A percentile compares a stretch with the other conserved stretches of the same genome.
phyloP scores from a whole-genome alignment of 345 rosid genomes.

The Eucalyptus erythrocorys region DNA sequence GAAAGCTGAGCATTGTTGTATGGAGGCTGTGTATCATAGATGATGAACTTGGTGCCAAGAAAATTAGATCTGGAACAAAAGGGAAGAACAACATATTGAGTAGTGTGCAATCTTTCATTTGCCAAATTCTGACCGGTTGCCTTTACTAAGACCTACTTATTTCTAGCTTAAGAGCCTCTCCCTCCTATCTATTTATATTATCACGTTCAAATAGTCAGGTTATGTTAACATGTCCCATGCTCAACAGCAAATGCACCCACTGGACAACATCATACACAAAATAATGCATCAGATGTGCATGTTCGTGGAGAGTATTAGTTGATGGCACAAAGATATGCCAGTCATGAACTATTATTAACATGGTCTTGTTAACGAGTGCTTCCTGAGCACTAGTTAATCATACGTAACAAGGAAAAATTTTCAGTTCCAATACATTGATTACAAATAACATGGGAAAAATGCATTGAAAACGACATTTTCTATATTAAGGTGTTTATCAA shows the following conservation, averaged over 20 bases:
- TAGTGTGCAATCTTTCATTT: not conserved
- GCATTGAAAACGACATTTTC: not conserved
- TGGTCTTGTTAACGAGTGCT: not conserved
- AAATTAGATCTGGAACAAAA: slow-evolving; percentile 67
- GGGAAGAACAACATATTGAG: not conserved
- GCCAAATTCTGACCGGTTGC: not conserved
- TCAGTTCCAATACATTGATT: not conserved
- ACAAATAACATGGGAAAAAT: not conserved
- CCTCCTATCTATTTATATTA: not conserved
- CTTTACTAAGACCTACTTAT: not conserved
- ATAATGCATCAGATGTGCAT: not conserved
- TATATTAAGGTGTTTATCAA: not conserved
- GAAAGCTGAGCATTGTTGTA: slow-evolving; percentile 58
- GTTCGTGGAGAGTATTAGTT: not conserved
- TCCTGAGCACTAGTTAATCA: not conserved
- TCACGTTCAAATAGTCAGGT: not conserved
- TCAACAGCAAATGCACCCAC: not conserved
- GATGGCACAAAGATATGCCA: not conserved
- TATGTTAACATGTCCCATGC: not conserved
- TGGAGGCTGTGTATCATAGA: slow-evolving; percentile 88
- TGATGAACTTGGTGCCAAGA: slow-evolving; percentile 81
- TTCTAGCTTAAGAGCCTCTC: not conserved
- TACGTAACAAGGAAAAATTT: not conserved
- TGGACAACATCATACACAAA: not conserved
- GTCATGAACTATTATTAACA: not conserved